phyloP scores from a whole-genome alignment of 257 asterid genomes.

The Solanum chaucha region DNA sequence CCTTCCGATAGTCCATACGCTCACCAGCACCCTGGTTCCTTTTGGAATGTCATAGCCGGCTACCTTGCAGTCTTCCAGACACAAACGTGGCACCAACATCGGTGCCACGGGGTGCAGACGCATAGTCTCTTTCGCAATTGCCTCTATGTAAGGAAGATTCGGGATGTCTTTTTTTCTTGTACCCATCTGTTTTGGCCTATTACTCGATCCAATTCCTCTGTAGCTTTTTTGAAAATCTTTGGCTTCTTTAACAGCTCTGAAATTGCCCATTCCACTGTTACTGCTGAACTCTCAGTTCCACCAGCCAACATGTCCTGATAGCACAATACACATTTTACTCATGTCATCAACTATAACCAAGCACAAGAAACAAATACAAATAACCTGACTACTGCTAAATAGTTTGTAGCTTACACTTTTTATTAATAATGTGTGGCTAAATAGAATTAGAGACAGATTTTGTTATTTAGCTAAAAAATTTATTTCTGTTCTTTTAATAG shows the following conservation, averaged over 20 bases:
- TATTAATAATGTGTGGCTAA: neutral
- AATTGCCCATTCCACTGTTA: slow-evolving; percentile 88
- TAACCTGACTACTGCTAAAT: neutral
- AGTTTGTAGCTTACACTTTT: neutral
- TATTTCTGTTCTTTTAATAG: too few species aligned
- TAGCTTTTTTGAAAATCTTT: slow-evolving; percentile 39
- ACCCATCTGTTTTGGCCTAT: slow-evolving; percentile 53
- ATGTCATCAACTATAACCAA: neutral
- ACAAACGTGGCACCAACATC: slow-evolving; percentile 47
- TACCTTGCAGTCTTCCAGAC: slow-evolving; percentile 54
- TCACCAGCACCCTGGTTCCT: slow-evolving; percentile 23
- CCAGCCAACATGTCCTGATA: slow-evolving; percentile 66
- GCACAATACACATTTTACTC: neutral
- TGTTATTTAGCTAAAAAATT: too few species aligned
- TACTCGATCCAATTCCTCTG: slow-evolving; percentile 62
- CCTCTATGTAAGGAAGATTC: slow-evolving; percentile 21
- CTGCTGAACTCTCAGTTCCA: slow-evolving; percentile 86
- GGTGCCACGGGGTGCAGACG: slow-evolving; percentile 48
- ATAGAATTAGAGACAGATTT: neutral
- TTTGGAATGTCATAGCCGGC: too few species aligned
- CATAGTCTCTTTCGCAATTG: slow-evolving; percentile 38
- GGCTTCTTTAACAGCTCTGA: slow-evolving; percentile 71
- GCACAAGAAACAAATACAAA: neutral
- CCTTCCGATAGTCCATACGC: slow-evolving; percentile 25
- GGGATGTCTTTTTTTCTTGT: slow-evolving; percentile 20